phyloP scores from a whole-genome alignment of 306 rosid species.

The Cucurbita maxima region DNA sequence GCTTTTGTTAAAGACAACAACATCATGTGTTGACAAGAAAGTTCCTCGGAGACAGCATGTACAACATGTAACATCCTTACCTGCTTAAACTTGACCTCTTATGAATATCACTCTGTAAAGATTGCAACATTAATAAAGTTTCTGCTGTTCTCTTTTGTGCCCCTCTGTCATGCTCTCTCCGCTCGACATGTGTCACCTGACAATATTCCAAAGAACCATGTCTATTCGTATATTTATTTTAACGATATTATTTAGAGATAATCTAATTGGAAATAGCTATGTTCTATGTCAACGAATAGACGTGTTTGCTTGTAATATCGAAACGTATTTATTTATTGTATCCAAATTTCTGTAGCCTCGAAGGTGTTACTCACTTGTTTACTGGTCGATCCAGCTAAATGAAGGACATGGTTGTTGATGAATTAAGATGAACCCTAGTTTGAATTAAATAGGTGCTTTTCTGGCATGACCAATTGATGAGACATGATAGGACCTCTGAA shows the following conservation, averaged over 20 bases:
- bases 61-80: conserved; percentile 9
- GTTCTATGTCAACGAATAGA: too few relatives aligned
- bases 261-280: too few relatives aligned
- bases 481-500: conserved; percentile 1
- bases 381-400: too few relatives aligned
- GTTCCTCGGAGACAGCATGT: conserved; percentile 5
- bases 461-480: background rate
- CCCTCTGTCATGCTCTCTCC: conserved; percentile 1
- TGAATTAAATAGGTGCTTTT: background rate
- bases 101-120: background rate
- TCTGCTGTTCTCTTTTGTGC: background rate
- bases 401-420: background rate
- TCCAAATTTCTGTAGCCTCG: too few relatives aligned
- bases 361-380: background rate
- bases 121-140: background rate
- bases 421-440: background rate
- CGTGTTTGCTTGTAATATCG: too few relatives aligned
- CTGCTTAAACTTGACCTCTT: background rate
- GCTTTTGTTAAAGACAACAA: background rate
- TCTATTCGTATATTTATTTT: background rate
- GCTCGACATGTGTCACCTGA: background rate
- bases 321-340: too few relatives aligned
- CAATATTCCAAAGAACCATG: background rate
- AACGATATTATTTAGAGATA: background rate
- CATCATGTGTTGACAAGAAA: conserved; percentile 7